Evolutionary conservation across 106 monocot genomes (phyloP).

Genomic region (Gastrodia elata): DNA sequence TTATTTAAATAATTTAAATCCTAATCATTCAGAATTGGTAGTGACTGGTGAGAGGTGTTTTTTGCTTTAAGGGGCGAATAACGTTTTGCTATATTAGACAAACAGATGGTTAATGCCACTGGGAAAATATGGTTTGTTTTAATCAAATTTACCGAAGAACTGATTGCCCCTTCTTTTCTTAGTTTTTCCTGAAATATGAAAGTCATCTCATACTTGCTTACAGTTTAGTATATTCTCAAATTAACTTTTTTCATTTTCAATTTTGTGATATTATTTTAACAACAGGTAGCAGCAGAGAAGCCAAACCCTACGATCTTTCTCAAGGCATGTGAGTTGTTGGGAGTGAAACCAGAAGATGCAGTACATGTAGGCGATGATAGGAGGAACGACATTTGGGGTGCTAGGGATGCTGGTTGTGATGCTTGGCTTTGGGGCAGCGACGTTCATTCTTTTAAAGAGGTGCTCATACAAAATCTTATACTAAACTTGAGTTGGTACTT

Average conservation of each 20-base stretch:
- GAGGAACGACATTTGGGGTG: slow-evolving; percentile 95
- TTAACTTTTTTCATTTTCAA: neutral
- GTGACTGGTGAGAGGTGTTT: too few relatives aligned
- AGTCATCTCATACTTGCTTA: neutral
- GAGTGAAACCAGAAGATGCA: slow-evolving; percentile 90
- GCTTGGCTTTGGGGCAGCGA: slow-evolving; percentile 99
- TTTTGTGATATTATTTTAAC: neutral
- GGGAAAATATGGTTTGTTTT: neutral
- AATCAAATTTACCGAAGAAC: too few relatives aligned
- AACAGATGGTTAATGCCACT: neutral
- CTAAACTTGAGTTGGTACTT: neutral
- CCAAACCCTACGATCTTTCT: slow-evolving; percentile 96
- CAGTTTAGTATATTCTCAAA: slow-evolving; percentile 1
- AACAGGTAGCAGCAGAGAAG: slow-evolving; percentile 94
- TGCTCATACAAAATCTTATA: slow-evolving; percentile 10
- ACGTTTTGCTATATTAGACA: neutral
- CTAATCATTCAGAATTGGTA: too few relatives aligned
- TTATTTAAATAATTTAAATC: too few relatives aligned
- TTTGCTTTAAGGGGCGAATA: too few relatives aligned
- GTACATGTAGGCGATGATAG: slow-evolving; percentile 97
- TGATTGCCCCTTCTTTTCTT: neutral
- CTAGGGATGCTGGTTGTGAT: slow-evolving; percentile 96
- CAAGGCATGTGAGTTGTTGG: slow-evolving; percentile 84
- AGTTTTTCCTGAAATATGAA: neutral
- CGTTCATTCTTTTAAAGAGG: slow-evolving; percentile 91